Conservation (phyloP, 2,329 filamentous ascomycete species). For the Hymenoscyphus scutula region DNA sequence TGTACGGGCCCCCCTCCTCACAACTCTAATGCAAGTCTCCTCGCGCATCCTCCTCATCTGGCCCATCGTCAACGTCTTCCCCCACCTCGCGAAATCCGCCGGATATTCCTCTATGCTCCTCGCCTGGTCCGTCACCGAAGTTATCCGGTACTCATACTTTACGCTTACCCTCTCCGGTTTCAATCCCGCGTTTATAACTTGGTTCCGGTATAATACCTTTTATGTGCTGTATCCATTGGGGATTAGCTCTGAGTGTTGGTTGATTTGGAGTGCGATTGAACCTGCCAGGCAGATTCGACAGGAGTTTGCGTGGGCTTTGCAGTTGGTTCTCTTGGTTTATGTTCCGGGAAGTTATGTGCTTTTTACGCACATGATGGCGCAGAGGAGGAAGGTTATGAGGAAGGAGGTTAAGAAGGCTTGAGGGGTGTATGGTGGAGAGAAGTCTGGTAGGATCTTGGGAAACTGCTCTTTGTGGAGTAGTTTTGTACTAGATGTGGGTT, state of each 20-base stretch:
- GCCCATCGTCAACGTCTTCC: constrained; percentile 75
- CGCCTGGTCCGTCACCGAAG: constrained; percentile 89
- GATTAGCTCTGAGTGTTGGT: constrained; percentile 80
- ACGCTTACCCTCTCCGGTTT: constrained; percentile 64
- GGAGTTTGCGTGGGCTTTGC: constrained; percentile 58
- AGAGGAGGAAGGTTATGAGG: constrained; percentile 76
- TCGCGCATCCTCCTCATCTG: constrained; percentile 87
- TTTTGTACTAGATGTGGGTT: neutral
- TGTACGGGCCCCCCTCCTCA: constrained; percentile 80
- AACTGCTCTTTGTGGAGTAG: neutral
- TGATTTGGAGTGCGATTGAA: constrained; percentile 69
- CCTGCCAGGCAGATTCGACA: constrained; percentile 53
- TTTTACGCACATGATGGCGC: constrained; percentile 92
- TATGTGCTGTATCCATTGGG: constrained; percentile 89
- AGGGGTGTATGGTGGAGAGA: neutral
- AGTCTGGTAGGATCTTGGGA: neutral
- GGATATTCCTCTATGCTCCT: constrained; percentile 76
- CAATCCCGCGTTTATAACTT: constrained; percentile 66
- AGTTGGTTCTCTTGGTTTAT: constrained; percentile 69
- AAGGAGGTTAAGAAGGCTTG: constrained; percentile 45
- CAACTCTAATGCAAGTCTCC: constrained; percentile 86
- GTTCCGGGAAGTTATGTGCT: constrained; percentile 82
- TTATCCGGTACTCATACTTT: constrained; percentile 92
- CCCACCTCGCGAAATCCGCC: constrained; percentile 56
- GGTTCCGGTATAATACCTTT: constrained; percentile 91